phyloP scores from a whole-genome alignment of 139 green algal genomes.

The Astrephomene gubernaculifera region DNA sequence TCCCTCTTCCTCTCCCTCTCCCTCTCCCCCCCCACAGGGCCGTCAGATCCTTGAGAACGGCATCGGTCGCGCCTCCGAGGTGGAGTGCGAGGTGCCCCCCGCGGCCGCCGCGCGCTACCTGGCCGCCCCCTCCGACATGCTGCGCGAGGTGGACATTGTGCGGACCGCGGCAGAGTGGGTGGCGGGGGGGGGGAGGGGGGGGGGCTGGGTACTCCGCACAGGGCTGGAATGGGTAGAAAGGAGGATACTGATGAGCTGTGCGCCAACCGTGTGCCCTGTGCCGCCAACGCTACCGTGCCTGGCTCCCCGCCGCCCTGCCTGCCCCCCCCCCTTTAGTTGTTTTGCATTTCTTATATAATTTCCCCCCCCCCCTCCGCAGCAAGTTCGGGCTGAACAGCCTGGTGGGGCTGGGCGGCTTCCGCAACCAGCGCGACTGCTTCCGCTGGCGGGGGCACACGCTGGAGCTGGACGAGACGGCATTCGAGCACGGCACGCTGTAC shows the following conservation, averaged over 20 bases:
- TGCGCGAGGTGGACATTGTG: constrained; percentile 64
- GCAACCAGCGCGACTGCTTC: constrained; percentile 86
- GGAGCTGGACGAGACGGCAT: constrained; percentile 93
- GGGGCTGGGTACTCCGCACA: background rate
- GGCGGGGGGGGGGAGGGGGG: background rate
- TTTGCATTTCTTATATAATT: no score
- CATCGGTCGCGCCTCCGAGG: constrained; percentile 83
- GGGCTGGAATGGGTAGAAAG: no score
- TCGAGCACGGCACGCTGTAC: constrained; percentile 88
- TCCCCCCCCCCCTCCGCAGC: constrained; percentile 36
- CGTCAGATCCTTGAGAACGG: constrained; percentile 84
- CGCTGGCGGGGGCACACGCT: constrained; percentile 84
- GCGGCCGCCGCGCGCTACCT: constrained; percentile 66
- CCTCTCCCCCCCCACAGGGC: constrained; percentile 48
- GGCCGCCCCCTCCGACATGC: constrained; percentile 66
- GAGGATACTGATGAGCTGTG: no score
- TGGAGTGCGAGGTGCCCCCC: constrained; percentile 78
- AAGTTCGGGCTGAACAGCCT: constrained; percentile 67
- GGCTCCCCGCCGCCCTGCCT: background rate
- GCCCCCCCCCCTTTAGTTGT: background rate
- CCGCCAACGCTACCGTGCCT: no score
- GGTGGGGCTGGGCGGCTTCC: constrained; percentile 89
- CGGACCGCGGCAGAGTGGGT: constrained; percentile 32
- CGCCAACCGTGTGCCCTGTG: no score
- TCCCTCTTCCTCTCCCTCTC: background rate